These are phyloP conservation scores for Castanopsis chinensis DNA, from an alignment of 306 rosid genomes.

Conservation along the genomic window DNA sequence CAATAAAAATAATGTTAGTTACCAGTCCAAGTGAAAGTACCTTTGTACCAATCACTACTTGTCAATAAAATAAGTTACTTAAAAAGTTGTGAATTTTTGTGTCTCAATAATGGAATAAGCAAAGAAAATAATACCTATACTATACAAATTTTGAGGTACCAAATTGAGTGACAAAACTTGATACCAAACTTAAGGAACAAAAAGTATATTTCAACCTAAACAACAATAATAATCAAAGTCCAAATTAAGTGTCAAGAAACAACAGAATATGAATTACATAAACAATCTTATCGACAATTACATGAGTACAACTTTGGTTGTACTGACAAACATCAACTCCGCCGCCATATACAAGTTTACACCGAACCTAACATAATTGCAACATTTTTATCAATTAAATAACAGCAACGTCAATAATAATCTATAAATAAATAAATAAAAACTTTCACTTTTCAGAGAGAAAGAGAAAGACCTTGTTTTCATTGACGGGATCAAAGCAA, in stretches of 20 bases:
- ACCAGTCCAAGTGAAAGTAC: too few relatives aligned
- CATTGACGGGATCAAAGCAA: constrained; percentile 51
- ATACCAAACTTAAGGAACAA: too few relatives aligned
- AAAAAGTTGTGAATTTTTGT: too few relatives aligned
- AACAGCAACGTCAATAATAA: background rate
- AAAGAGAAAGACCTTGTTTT: constrained; percentile 46
- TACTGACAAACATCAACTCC: constrained; percentile 69
- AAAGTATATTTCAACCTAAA: background rate
- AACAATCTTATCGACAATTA: constrained; percentile 60
- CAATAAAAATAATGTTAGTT: too few relatives aligned
- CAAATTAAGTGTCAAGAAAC: background rate
- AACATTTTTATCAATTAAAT: background rate
- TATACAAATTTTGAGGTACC: too few relatives aligned
- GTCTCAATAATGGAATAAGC: too few relatives aligned
- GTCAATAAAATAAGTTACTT: too few relatives aligned
- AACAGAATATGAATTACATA: constrained; percentile 39
- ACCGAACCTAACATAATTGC: constrained; percentile 49
- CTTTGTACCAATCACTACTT: too few relatives aligned
- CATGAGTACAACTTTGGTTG: constrained; percentile 64
- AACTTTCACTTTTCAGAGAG: background rate
- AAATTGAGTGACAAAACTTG: too few relatives aligned
- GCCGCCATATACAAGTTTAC: constrained; percentile 72
- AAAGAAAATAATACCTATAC: too few relatives aligned
- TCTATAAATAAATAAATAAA: background rate
- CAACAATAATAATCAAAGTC: background rate